A percentile compares a stretch with the other conserved stretches of the same genome.
Evolutionary conservation across 2,329 filamentous ascomycete species (phyloP).

Genomic region (Calonectria hongkongensis): DNA sequence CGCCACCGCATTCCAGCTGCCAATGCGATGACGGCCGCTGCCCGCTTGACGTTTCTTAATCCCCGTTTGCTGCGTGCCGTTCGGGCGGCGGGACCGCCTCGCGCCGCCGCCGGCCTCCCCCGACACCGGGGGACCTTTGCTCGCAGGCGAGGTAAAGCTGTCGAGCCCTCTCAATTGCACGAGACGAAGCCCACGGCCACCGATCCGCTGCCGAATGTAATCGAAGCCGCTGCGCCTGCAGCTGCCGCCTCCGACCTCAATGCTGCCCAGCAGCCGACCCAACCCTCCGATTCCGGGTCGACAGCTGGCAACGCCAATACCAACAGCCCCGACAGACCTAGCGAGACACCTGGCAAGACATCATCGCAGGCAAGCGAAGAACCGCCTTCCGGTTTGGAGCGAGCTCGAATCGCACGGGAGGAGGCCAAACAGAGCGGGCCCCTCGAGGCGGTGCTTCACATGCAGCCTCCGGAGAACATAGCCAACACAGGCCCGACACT

Average conservation of each 20-base stretch:
- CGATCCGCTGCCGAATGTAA: constrained; percentile 44
- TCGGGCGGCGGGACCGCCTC: constrained; percentile 52
- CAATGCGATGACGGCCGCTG: constrained; percentile 76
- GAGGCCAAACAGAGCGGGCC: constrained; percentile 67
- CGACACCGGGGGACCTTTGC: constrained; percentile 68
- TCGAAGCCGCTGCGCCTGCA: constrained; percentile 39
- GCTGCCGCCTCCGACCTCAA: constrained; percentile 3
- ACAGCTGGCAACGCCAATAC: not conserved
- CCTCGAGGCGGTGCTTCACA: constrained; percentile 71
- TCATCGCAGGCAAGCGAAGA: constrained; percentile 34
- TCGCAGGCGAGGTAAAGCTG: constrained; percentile 75
- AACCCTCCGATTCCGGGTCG: constrained; percentile 36
- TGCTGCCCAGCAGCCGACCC: constrained; percentile 32
- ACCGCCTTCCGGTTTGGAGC: constrained; percentile 44
- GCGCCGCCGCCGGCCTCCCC: constrained; percentile 64
- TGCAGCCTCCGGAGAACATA: constrained; percentile 64
- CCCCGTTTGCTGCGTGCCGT: constrained; percentile 78
- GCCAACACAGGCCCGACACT: constrained; percentile 78
- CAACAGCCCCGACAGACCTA: constrained; percentile 29
- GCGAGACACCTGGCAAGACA: not conserved
- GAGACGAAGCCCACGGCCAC: constrained; percentile 45
- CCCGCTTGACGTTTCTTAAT: constrained; percentile 80
- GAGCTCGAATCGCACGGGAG: constrained; percentile 57
- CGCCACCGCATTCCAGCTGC: constrained; percentile 31
- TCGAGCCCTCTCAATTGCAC: constrained; percentile 69